Conservation (phyloP, 805 yeast genomes). For the Blastobotrys mokoenaii region DNA sequence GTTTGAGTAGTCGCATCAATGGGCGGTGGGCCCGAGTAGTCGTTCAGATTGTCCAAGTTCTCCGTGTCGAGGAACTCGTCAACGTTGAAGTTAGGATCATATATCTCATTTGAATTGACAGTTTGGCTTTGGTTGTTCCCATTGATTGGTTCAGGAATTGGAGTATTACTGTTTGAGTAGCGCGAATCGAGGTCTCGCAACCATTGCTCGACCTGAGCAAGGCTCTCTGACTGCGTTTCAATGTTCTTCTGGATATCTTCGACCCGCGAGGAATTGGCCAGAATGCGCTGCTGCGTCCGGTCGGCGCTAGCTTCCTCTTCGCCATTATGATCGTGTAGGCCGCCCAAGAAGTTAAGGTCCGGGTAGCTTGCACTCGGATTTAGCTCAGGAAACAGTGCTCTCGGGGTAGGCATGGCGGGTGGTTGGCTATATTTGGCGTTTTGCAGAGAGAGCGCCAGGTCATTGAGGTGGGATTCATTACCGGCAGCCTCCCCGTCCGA, state of each 20-base stretch:
- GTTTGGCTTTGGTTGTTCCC: no score
- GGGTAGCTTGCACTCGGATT: neutral
- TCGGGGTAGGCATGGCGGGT: neutral
- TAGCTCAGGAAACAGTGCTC: slow-evolving; percentile 1
- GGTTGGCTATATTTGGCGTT: neutral
- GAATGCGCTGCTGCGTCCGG: neutral
- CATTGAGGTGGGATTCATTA: no score
- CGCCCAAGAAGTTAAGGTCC: neutral
- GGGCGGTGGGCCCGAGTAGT: no score
- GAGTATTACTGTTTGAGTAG: no score
- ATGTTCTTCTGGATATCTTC: neutral
- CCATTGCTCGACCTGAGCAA: slow-evolving; percentile 1
- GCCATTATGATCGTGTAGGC: neutral
- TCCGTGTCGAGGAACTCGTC: no score
- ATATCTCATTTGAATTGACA: no score
- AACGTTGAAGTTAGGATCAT: no score
- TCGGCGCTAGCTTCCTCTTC: neutral
- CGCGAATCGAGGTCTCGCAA: neutral
- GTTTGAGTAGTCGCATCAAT: no score
- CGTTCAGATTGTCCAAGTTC: no score
- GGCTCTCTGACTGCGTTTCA: neutral
- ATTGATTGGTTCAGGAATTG: no score
- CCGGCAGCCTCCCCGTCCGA: no score
- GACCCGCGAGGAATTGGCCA: neutral
- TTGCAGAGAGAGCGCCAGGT: no score